Conservation (phyloP, 2,329 filamentous ascomycete species). For the Fusarium sp. region DNA sequence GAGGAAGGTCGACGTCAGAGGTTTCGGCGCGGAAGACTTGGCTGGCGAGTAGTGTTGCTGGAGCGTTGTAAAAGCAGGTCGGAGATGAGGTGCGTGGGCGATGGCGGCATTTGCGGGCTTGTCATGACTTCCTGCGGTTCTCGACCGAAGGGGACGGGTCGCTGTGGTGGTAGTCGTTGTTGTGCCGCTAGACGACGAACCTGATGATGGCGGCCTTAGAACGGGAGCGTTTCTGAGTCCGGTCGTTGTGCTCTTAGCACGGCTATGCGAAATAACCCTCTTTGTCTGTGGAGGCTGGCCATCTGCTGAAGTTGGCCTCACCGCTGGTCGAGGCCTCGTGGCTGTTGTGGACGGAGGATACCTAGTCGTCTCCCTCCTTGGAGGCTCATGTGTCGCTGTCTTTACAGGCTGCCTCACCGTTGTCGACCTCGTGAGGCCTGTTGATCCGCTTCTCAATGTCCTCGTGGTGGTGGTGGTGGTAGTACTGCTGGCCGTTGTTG, state of each 20-base stretch:
- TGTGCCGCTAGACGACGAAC: conserved; percentile 37
- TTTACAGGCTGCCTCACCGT: conserved; percentile 41
- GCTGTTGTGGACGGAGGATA: conserved; percentile 52
- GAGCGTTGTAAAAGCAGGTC: conserved; percentile 70
- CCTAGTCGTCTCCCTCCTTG: conserved; percentile 43
- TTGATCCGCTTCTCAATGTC: conserved; percentile 34
- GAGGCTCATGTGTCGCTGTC: conserved; percentile 21
- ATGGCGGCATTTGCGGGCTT: conserved; percentile 30
- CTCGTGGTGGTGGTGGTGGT: conserved; percentile 35
- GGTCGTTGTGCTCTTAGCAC: conserved; percentile 51
- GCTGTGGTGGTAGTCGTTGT: conserved; percentile 28
- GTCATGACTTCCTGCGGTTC: conserved; percentile 33
- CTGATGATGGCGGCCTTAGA: conserved; percentile 48
- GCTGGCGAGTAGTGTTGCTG: conserved; percentile 77
- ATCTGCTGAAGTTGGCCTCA: conserved; percentile 49
- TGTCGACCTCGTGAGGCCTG: conserved; percentile 32
- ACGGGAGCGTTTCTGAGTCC: conserved; percentile 42
- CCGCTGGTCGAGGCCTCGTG: conserved; percentile 43
- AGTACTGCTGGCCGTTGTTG: conserved; percentile 45
- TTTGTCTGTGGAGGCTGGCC: conserved; percentile 36
- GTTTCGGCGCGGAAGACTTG: conserved; percentile 71
- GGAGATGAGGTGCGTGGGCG: conserved; percentile 49
- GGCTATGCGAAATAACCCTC: conserved; percentile 42
- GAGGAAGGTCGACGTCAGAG: conserved; percentile 68
- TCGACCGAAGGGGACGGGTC: conserved; percentile 30